Base-by-base conservation (phyloP, 1,284 basidiomycete genomes). In the Puccinia horiana region DNA sequence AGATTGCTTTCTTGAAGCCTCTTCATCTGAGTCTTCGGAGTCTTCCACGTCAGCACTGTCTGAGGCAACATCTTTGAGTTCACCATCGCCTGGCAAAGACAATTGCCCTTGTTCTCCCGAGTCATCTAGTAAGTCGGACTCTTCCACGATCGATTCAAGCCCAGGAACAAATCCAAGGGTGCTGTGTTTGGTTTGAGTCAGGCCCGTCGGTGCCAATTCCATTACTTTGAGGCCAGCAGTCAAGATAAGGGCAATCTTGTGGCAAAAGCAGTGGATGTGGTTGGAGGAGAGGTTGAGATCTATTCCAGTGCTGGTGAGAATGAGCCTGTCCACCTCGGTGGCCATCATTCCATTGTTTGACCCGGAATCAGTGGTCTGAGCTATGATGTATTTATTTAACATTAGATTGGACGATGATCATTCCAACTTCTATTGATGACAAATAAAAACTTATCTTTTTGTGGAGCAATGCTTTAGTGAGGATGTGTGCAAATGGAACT, bases 401-500 rank as follows among this genome's bases (percentile, higher is more conserved):
- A 47, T 8, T 32, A 11, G 32, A 63, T 63, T 63, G n/a, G 61
- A 11, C 14, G 40, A 32, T 18, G 32, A 23, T 2, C 35, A 49
- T 47, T 47, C 44, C 16, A 16, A 47, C 16, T n/a, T n/a, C n/a
- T n/a, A n/a, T n/a, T n/a, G n/a, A n/a, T n/a, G n/a, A n/a, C n/a
- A n/a, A n/a, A 49, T 32, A 54, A 54, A 35, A 74, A 35, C 73
- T 75, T 23, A 47, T 75, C 73, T 75, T 52, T 8, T 49, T 52
- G 70, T 73, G 70, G 52, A 73, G n/a, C n/a, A n/a, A n/a, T n/a
- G n/a, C n/a, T 56, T 56, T 52, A 14, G 52, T 54, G 12, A 75
- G 12, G 3, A 75, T 37, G 29, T 42, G 18, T 16, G 49, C 44
- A 37, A 75, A 35, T 9, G 73, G 73, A n/a, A 52, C 18, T 56